Evolutionary conservation across 2,329 filamentous ascomycete genomes (phyloP).

Genomic region (Teratosphaeriaceae sp.): DNA sequence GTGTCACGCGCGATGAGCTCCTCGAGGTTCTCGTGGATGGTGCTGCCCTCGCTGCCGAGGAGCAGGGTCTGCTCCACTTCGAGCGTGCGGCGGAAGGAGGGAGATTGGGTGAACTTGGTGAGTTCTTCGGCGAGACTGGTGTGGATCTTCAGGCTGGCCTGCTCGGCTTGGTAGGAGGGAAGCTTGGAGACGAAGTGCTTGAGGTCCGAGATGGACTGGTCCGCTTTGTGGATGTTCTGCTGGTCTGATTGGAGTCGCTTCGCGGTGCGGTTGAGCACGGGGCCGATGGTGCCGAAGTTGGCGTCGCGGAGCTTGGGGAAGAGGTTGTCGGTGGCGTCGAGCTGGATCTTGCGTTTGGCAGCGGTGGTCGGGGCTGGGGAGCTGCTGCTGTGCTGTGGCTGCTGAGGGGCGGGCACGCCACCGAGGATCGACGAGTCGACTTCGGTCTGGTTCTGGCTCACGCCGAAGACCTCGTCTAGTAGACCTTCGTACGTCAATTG

Average conservation of each 20-base stretch:
- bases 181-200: conserved; percentile 88
- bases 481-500: conserved; percentile 96
- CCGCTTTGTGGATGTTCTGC: conserved; percentile 70
- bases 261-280: conserved; percentile 82
- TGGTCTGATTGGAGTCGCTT: conserved; percentile 81
- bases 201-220: conserved; percentile 83
- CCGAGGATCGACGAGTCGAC: conserved; percentile 87
- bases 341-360: conserved; percentile 73
- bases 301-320: conserved; percentile 83
- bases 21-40: conserved; percentile 84
- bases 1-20: conserved; percentile 88
- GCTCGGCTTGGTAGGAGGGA: conserved; percentile 86
- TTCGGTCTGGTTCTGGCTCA: conserved; percentile 87
- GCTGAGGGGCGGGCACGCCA: conserved; percentile 52
- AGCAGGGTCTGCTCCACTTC: conserved; percentile 96
- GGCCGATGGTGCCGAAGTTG: conserved; percentile 93
- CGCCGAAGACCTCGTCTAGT: conserved; percentile 87
- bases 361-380: conserved; percentile 48
- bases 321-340: conserved; percentile 84
- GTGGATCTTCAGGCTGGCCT: conserved; percentile 86
- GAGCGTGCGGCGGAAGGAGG: conserved; percentile 78
- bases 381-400: conserved; percentile 33
- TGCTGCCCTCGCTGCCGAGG: conserved; percentile 79
- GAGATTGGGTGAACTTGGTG: conserved; percentile 83
- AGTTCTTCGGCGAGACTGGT: conserved; percentile 92